Evolutionary conservation across 2,329 filamentous ascomycete genomes (phyloP).

Genomic region (Amylocarpus encephaloides): DNA sequence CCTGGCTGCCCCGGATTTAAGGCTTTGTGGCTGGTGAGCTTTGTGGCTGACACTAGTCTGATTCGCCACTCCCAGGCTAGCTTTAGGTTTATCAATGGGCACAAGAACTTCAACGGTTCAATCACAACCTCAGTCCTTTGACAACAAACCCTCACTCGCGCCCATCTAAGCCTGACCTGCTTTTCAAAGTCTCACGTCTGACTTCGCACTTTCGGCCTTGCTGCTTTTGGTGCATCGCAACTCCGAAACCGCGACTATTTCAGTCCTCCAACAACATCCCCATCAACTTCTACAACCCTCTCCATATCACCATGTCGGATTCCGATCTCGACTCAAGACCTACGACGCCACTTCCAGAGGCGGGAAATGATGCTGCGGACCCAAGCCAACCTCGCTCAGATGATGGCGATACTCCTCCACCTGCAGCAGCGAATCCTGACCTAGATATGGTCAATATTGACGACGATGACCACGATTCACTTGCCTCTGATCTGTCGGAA

Average conservation of each 20-base stretch:
- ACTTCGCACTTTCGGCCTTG: too few species aligned
- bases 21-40: neutral
- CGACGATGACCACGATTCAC: slow-evolving; percentile 26
- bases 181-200: too few species aligned
- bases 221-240: neutral
- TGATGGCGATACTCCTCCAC: slow-evolving; percentile 19
- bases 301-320: slow-evolving; percentile 24
- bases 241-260: neutral
- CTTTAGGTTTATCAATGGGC: neutral
- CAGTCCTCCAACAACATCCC: neutral
- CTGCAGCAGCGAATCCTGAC: slow-evolving; percentile 26
- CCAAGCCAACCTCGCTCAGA: slow-evolving; percentile 17
- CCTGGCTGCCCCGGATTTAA: slow-evolving; percentile 11
- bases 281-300: neutral
- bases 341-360: slow-evolving; percentile 20
- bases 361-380: slow-evolving; percentile 17
- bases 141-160: too few species aligned
- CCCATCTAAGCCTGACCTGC: too few species aligned
- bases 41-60: neutral
- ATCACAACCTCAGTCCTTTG: neutral
- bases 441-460: slow-evolving; percentile 26
- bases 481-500: slow-evolving; percentile 53
- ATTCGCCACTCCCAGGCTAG: neutral
- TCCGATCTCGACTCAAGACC: slow-evolving; percentile 20
- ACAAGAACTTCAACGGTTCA: neutral